These are phyloP conservation scores for Exophiala oligosperma DNA, from an alignment of 2,329 filamentous ascomycete species.

Conservation along the genomic window DNA sequence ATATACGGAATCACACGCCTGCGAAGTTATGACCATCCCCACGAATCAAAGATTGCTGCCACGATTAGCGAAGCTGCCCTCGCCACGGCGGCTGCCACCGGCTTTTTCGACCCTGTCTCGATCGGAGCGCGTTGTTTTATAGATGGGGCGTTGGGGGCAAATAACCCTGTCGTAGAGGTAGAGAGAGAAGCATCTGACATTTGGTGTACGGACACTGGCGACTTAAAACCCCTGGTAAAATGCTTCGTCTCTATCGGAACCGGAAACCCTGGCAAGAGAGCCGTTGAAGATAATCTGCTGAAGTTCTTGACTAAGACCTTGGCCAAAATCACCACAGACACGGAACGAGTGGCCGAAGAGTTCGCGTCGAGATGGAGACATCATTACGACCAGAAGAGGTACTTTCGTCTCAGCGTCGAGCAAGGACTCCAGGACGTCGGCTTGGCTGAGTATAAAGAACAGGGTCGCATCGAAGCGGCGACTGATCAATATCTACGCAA, in stretches of 20 bases:
- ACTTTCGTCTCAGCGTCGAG: constrained; percentile 42
- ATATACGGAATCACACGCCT: too few relatives aligned
- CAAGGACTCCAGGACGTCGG: constrained; percentile 37
- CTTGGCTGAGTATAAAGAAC: constrained; percentile 35
- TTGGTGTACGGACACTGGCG: constrained; percentile 34
- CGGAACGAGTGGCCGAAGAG: too few relatives aligned
- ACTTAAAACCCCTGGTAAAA: constrained; percentile 29
- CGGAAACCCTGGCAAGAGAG: too few relatives aligned
- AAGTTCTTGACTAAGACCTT: too few relatives aligned
- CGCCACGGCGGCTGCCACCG: constrained; percentile 44
- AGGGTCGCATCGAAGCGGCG: constrained; percentile 27
- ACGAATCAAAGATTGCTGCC: constrained; percentile 22
- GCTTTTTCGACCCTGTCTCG: constrained; percentile 42
- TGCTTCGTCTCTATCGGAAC: constrained; percentile 46
- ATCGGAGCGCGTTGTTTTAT: constrained; percentile 41
- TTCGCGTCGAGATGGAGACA: constrained; percentile 25
- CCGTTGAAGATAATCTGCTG: too few relatives aligned
- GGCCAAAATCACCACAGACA: too few relatives aligned
- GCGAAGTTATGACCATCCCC: constrained; percentile 3
- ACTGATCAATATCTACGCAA: constrained; percentile 30
- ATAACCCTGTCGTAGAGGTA: constrained; percentile 49
- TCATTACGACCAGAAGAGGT: constrained; percentile 35
- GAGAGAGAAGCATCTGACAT: constrained; percentile 42
- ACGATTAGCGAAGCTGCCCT: constrained; percentile 45
- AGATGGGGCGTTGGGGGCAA: constrained; percentile 44